These are phyloP conservation scores for Spinacia oleracea DNA, from an alignment of 179 eudicot species.

Conservation along the genomic window DNA sequence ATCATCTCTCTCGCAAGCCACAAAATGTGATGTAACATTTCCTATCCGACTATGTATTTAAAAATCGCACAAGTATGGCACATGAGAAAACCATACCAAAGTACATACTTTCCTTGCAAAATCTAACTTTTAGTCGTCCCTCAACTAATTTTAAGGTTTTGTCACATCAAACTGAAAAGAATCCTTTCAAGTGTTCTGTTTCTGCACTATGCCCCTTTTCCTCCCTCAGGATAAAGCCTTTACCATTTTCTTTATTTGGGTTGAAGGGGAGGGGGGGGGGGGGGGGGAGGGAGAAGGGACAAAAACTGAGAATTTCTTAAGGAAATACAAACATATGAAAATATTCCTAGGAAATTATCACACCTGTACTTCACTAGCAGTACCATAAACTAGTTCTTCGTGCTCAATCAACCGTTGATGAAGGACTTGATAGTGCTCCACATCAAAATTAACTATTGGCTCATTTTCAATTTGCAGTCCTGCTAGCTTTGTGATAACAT, in stretches of 20 bases:
- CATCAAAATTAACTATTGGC: slow-evolving; percentile 86
- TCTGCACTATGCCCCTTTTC: neutral
- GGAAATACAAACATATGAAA: too few relatives aligned
- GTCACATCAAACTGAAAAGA: neutral
- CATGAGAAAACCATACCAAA: neutral
- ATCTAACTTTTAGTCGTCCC: neutral
- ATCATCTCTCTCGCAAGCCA: neutral
- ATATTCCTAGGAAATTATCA: slow-evolving; percentile 12
- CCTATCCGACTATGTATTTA: too few relatives aligned
- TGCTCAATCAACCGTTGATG: slow-evolving; percentile 97
- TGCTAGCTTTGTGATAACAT: slow-evolving; percentile 80
- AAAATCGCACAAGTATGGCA: neutral
- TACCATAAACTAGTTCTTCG: slow-evolving; percentile 81
- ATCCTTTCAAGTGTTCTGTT: neutral
- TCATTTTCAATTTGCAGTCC: slow-evolving; percentile 78
- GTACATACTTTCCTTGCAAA: neutral
- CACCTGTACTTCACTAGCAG: slow-evolving; percentile 84
- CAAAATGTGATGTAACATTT: too few relatives aligned
- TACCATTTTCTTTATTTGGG: too few relatives aligned
- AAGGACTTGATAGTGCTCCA: slow-evolving; percentile 78
- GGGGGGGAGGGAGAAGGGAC: too few relatives aligned
- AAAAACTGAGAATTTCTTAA: too few relatives aligned
- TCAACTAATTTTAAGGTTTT: neutral
- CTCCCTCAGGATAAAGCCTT: neutral
- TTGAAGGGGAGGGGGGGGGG: too few relatives aligned